Conservation (phyloP, 768 basidiomycete genomes). For the Vishniacozyma victoriae region DNA sequence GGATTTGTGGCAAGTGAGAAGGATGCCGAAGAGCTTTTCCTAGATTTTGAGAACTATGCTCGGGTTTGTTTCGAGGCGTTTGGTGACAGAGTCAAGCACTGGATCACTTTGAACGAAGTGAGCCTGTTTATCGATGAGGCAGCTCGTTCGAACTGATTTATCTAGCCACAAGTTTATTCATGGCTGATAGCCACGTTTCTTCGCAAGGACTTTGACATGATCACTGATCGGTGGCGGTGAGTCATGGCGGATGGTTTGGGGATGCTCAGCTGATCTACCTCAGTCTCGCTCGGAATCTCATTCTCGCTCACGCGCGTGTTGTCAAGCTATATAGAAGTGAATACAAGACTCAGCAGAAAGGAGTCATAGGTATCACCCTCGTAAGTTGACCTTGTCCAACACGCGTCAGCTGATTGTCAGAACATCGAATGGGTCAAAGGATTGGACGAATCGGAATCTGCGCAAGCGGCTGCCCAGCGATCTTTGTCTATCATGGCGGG, state of each 20-base stretch:
- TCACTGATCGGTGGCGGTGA: too few relatives aligned
- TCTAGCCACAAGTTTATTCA: too few relatives aligned
- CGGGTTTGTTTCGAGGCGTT: slow-evolving; percentile 27
- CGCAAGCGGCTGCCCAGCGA: slow-evolving; percentile 16
- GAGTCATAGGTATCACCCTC: slow-evolving; percentile 29
- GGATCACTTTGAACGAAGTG: slow-evolving; percentile 43
- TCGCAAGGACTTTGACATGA: too few relatives aligned
- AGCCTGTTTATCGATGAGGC: background rate
- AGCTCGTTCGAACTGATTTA: too few relatives aligned
- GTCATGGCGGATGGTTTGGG: too few relatives aligned
- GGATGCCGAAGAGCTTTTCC: slow-evolving; percentile 10
- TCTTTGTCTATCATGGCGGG: too few relatives aligned
- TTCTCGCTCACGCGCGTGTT: slow-evolving; percentile 47
- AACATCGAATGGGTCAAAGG: slow-evolving; percentile 19
- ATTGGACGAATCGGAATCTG: slow-evolving; percentile 17
- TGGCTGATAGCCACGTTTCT: slow-evolving; percentile 20
- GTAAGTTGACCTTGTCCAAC: too few relatives aligned
- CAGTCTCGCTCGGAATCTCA: slow-evolving; percentile 19
- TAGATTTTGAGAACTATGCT: slow-evolving; percentile 28
- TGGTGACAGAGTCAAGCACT: slow-evolving; percentile 37
- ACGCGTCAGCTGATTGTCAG: too few relatives aligned
- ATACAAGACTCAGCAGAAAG: slow-evolving; percentile 25
- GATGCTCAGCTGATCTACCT: too few relatives aligned
- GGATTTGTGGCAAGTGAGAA: too few relatives aligned
- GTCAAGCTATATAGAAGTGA: slow-evolving; percentile 46